Base-by-base conservation (phyloP, 23 red algal species). In the Cyanidioschyzon merolae region DNA sequence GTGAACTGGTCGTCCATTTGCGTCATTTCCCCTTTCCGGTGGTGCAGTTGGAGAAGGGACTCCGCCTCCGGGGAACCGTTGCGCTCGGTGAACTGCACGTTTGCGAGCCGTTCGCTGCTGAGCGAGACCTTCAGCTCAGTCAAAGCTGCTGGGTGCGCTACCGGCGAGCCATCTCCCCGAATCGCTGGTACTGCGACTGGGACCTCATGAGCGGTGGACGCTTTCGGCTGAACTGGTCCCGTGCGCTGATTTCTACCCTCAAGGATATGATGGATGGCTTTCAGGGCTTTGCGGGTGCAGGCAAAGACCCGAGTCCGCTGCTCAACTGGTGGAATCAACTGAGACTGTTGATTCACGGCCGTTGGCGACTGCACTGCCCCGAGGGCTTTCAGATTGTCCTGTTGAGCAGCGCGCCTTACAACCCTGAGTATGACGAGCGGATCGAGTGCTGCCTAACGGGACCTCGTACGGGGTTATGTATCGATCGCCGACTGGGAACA, bases 321-420 rank as follows among this genome's bases (percentile, higher is more conserved):
- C 63, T 71, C 63, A 71, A 71, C 63, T 71, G 63, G 63, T 71
- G 63, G 63, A 71, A 71, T 71, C 63, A 71, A 27, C n/a, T 71
- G 12, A 7, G 63, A 7, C 63, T 71, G 12, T 27, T 71, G 12
- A 27, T 71, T 25, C 63, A 71, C 29, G 63, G 63, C 29, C 63
- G 63, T 35, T 71, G 63, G 63, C 21, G 7, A 27, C 29, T 71
- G 63, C 16, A 3, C 29, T 71, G 63, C 63, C 63, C 63, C 63
- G 63, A 71, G 2, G 63, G 63, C 12, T 27, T 71, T 7, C 63
- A 27, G 32, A 3, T 71, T 7, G 12, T 7, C 63, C 29, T 71
- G 12, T 27, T 71, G 29, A 35, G 32, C 30, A 25, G 63, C 21
- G 63, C 29, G 3, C 63, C 63, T 7, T 71, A 71, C 30, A 7